A percentile compares a stretch with the other conserved stretches of the same genome.
Evolutionary conservation across 164 flowering plant genomes (phyloP).

Genomic region (Vitis cinerea): DNA sequence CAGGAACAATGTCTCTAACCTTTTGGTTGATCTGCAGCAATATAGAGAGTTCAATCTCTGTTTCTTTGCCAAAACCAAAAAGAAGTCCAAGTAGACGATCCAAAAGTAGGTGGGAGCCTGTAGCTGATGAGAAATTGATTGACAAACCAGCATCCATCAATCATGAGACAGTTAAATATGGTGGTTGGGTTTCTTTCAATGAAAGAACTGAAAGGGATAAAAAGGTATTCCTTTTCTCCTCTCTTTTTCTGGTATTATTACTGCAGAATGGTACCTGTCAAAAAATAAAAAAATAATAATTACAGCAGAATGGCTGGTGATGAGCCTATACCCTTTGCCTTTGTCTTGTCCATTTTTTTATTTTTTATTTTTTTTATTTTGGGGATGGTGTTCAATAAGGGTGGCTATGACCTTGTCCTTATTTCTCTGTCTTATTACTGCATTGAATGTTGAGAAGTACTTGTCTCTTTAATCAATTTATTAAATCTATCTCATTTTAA

Average conservation of each 20-base stretch:
- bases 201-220: slow-evolving; percentile 44
- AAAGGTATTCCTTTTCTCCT: slow-evolving; percentile 25
- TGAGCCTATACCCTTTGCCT: not conserved
- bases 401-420: not conserved
- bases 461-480: not conserved
- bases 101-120: slow-evolving; percentile 98
- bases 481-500: not conserved
- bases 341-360: not conserved
- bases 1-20: not conserved
- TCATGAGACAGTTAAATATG: slow-evolving; percentile 39
- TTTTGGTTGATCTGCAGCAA: slow-evolving; percentile 23
- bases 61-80: slow-evolving; percentile 47
- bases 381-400: not conserved
- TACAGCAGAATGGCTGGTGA: not conserved
- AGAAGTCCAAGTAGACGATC: slow-evolving; percentile 77
- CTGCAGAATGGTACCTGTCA: no score
- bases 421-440: not conserved
- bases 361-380: not conserved
- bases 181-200: slow-evolving; percentile 43
- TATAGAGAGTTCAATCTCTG: slow-evolving; percentile 25
- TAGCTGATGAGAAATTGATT: slow-evolving; percentile 62
- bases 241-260: slow-evolving; percentile 2
- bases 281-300: not conserved
- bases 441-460: not conserved
- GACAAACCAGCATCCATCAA: slow-evolving; percentile 39